Percentiles rank a stretch among this genome's conserved stretches.
These are phyloP conservation scores for Kondoa subrosea DNA, from an alignment of 768 basidiomycete species.

Conservation along the genomic window DNA sequence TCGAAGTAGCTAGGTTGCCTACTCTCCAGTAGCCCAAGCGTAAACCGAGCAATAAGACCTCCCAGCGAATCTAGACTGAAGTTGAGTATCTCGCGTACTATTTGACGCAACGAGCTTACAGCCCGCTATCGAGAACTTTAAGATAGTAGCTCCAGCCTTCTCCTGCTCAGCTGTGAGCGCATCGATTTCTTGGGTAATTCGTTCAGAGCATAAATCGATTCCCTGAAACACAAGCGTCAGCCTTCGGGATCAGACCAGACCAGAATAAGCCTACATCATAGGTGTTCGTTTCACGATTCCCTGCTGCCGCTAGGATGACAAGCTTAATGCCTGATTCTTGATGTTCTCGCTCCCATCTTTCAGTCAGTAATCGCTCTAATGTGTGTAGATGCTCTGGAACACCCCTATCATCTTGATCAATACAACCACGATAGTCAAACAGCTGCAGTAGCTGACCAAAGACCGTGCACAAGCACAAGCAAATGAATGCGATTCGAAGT, in stretches of 20 bases:
- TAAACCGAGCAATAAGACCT: constrained; percentile 63
- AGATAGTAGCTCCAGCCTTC: constrained; percentile 25
- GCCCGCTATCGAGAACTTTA: not conserved
- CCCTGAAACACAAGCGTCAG: not conserved
- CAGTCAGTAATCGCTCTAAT: not conserved
- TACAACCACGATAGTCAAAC: no score
- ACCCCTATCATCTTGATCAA: no score
- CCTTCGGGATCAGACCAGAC: no score
- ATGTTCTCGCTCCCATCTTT: not conserved
- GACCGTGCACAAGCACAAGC: not conserved
- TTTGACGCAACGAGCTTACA: no score
- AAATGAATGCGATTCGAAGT: not conserved
- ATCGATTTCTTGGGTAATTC: not conserved
- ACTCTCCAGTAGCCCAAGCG: constrained; percentile 42
- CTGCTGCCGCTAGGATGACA: not conserved
- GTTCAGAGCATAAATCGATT: constrained; percentile 2
- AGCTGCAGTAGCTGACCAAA: no score
- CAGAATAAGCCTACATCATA: no score
- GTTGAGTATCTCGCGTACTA: no score
- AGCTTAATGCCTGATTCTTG: not conserved
- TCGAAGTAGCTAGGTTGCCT: constrained; percentile 45
- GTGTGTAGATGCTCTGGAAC: no score
- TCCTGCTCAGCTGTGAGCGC: constrained; percentile 2
- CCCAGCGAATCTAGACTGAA: constrained; percentile 65
- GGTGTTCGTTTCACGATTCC: not conserved